Percentiles rank a stretch among this genome's conserved stretches.
Evolutionary conservation across 2,329 filamentous ascomycete genomes (phyloP).

Genomic region (Beauveria rudraprayagi): DNA sequence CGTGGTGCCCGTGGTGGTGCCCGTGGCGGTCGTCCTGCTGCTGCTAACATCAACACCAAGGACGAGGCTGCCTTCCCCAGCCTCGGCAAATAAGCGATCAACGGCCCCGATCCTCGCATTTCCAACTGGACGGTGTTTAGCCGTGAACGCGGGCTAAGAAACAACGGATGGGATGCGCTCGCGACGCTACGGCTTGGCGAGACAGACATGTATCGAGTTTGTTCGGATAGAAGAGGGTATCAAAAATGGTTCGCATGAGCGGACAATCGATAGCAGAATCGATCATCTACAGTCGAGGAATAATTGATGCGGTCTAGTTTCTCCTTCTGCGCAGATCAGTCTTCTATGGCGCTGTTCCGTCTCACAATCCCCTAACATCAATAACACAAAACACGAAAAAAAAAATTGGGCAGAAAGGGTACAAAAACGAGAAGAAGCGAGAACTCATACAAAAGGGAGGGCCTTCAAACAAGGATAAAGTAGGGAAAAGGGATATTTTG

Average conservation of each 20-base stretch:
- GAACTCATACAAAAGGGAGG: neutral
- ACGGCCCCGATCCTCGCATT: constrained; percentile 5
- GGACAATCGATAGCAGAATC: neutral
- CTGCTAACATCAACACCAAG: constrained; percentile 45
- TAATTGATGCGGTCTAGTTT: neutral
- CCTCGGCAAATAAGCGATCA: constrained; percentile 41
- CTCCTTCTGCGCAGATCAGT: neutral
- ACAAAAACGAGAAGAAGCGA: neutral
- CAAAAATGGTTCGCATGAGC: neutral
- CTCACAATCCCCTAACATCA: neutral
- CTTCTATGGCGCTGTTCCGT: neutral
- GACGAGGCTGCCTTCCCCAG: constrained; percentile 54
- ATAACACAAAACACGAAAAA: constrained; percentile 1
- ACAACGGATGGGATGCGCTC: neutral
- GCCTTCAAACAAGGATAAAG: neutral
- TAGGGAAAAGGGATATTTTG: neutral
- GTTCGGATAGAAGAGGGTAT: constrained; percentile 2
- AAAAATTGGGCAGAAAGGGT: neutral
- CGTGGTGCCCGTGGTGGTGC: constrained; percentile 28
- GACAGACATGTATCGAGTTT: neutral
- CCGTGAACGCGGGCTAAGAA: neutral
- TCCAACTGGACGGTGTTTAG: neutral
- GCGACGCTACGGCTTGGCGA: neutral
- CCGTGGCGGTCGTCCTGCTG: constrained; percentile 36
- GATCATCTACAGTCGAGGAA: neutral